Base-by-base conservation (phyloP, 2,329 filamentous ascomycete species). In the Xylariaceae sp. region DNA sequence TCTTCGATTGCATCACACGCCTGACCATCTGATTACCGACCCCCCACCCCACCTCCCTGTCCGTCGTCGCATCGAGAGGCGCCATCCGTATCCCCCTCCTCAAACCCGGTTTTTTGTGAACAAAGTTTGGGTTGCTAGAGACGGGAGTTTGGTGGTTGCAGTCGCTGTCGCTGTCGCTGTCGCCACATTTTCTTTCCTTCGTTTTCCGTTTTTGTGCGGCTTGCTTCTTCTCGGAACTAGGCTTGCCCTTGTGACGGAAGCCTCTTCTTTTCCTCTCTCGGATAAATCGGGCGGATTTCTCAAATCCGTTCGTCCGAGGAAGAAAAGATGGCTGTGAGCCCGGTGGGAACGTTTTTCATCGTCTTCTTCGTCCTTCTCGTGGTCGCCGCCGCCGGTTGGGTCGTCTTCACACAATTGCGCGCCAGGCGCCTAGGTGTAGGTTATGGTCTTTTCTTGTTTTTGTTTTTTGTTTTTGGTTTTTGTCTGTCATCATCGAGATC, bases 351-450 rank as follows among this genome's bases (percentile, higher is more conserved):
- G 60, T 83, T 91, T 73, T 80, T 91, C 70, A 84, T 95, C 68
- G 79, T 89, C 66, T 70, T 92, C 66, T 64, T 89, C 62, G 73
- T 90, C 63, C 69, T 88, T 65, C 67, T 83, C 51, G 57, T 86
- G 53, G 70, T 76, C 53, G 81, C 72, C 30, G 83, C 74, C 54
- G 71, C 79, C 53, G 84, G 79, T 66, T 92, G 86, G 84, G 74
- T 90, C 57, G 71, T 84, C 65, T 91, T 85, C 67, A 84, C 85
- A 32, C 86, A 89, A 66, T 76, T 86, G 64, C 86, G 86, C 64
- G 88, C 89, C 49, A 80, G 84, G 58, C 82, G 83, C 67, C 79
- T 91, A 53, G 89, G 89, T 29, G 81, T 83, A 75, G 62, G 80
- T 53, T 19, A 19, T 19, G 19, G 19, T 19, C 19, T 19, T 19